These are phyloP conservation scores for Skeletonema marinoi DNA, from an alignment of 108 stramenopile genomes.

Conservation along the genomic window DNA sequence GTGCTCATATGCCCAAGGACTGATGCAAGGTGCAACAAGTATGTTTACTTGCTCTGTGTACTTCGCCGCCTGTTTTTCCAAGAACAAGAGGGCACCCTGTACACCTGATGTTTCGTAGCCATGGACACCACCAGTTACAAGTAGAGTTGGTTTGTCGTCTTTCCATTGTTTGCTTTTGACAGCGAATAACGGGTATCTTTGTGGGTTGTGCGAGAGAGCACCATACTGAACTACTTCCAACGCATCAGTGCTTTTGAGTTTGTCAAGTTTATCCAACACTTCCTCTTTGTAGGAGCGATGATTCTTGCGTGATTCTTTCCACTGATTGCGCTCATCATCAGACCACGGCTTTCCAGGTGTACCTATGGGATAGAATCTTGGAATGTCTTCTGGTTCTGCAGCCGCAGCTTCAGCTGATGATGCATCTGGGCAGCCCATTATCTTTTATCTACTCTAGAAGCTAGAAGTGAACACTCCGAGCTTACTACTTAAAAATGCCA, in stretches of 20 bases:
- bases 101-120: conserved; percentile 84
- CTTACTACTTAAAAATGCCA: not conserved
- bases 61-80: conserved; percentile 26
- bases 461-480: no score
- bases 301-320: conserved; percentile 34
- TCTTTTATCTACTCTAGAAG: not conserved
- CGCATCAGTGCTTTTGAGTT: not conserved
- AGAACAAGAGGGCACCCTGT: conserved; percentile 65
- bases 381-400: not conserved
- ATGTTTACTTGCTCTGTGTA: conserved; percentile 58
- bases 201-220: conserved; percentile 19
- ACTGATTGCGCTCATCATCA: conserved; percentile 48
- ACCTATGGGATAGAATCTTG: conserved; percentile 61
- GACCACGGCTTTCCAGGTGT: conserved; percentile 67
- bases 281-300: conserved; percentile 62
- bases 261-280: conserved; percentile 42
- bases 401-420: not conserved
- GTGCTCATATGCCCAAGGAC: conserved; percentile 73
- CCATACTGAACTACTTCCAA: conserved; percentile 57
- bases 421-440: not conserved
- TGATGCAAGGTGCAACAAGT: conserved; percentile 61
- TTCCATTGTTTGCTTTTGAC: conserved; percentile 35
- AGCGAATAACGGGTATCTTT: conserved; percentile 50
- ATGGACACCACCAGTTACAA: conserved; percentile 81
- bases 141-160: conserved; percentile 32